These are phyloP conservation scores for Suillus weaverae DNA, from an alignment of 768 basidiomycete species.

Conservation along the genomic window DNA sequence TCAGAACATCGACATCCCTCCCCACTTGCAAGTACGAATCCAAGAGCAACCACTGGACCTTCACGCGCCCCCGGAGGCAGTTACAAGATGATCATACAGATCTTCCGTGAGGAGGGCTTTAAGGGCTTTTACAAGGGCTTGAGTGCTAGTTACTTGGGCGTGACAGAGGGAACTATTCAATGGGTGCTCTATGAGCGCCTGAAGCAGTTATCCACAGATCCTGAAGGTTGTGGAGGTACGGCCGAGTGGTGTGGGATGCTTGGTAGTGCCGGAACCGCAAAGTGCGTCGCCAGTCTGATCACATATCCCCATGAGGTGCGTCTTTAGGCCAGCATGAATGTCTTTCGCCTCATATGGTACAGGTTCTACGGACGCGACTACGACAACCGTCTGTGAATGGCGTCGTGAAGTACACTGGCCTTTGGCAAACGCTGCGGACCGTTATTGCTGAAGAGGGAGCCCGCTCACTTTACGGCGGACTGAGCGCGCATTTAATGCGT, in stretches of 20 bases:
- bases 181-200: conserved; percentile 96
- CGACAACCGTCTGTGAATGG: conserved; percentile 84
- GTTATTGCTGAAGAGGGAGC: conserved; percentile 91
- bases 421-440: conserved; percentile 79
- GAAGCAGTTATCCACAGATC: conserved; percentile 61
- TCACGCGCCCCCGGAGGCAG: conserved; percentile 50
- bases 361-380: conserved; percentile 91
- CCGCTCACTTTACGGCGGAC: conserved; percentile 83
- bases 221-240: conserved; percentile 56
- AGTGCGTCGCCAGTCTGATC: conserved; percentile 89
- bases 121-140: conserved; percentile 93
- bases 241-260: conserved; percentile 81
- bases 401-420: conserved; percentile 80
- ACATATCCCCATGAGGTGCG: conserved; percentile 98
- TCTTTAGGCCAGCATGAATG: neutral
- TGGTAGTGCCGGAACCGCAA: conserved; percentile 89
- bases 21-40: conserved; percentile 1
- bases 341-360: conserved; percentile 8
- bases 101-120: conserved; percentile 79
- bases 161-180: conserved; percentile 94
- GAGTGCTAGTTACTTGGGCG: conserved; percentile 92
- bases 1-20: conserved; percentile 24
- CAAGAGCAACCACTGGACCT: conserved; percentile 11
- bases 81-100: conserved; percentile 63
- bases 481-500: conserved; percentile 93